Evolutionary conservation across 1,139 yeast species (phyloP), one percentile per base, ranked within the genome.

Genomic region (Saccharomyces hybrid): DNA sequence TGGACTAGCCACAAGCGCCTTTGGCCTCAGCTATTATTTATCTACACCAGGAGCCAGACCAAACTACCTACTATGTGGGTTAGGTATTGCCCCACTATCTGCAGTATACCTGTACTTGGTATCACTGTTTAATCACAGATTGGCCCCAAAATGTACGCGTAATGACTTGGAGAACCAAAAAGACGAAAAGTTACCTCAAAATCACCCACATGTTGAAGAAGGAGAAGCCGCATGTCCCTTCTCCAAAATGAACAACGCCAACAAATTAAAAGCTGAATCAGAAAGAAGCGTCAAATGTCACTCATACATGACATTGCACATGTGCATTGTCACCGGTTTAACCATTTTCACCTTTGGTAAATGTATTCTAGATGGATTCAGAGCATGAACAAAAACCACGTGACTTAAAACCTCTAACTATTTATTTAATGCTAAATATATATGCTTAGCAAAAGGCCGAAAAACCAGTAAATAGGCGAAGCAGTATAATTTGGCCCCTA

Each of bases 21-120:
- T 72, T 59, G 67, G 65, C 21, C 50, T 67, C 46, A 66, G 69
- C 14, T 72, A 65, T 54, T 62, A 62, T 47, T 60, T 67, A 29
- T 68, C 71, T 1, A 70, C 72, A 49, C 52, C 52, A 19, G 55
- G 57, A n/a, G 54, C 56, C 49, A 63, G 68, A 56, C 71, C 57
- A 71, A 71, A 32, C 46, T 56, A 9, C 58, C 58, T 53, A n/a
- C 53, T 58, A 29, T 60, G 56, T 56, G 65, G 62, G 8, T 26
- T 55, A 3, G 14, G 46, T 16, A 56, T 53, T 29, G 60, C 55
- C 6, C 62, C 62, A 53, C 38, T 55, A 38, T 60, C 54, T 49
- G 63, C 55, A 42, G 57, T 48, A 42, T 59, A 56, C 57, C 48
- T 58, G 38, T 59, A 56, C 47, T 26, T 46, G 9, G 44, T 51